These are phyloP conservation scores for Penicillium corylophilum DNA, from an alignment of 2,329 filamentous ascomycete species.

Conservation along the genomic window DNA sequence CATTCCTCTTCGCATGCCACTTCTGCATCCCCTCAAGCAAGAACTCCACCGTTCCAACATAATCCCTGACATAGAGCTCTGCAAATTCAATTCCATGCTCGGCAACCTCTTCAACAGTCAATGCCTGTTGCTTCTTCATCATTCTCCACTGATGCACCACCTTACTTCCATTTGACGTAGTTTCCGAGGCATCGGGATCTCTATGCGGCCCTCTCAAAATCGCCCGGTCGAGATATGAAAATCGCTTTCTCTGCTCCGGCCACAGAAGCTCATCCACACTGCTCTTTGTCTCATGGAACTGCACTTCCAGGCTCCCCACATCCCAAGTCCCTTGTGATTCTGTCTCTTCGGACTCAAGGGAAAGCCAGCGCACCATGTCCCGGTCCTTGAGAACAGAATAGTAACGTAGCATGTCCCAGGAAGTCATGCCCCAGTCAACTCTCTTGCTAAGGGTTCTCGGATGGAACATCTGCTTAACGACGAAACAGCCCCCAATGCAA, in stretches of 20 bases:
- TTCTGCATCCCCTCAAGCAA: neutral
- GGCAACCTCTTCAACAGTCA: neutral
- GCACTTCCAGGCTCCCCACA: neutral
- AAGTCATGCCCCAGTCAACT: neutral
- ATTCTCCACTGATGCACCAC: too few species aligned
- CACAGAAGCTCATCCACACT: neutral
- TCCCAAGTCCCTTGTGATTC: neutral
- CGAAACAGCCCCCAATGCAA: constrained; percentile 5
- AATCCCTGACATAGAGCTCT: neutral
- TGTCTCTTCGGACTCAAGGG: too few species aligned
- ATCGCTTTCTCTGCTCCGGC: neutral
- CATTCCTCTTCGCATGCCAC: neutral
- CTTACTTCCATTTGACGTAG: too few species aligned
- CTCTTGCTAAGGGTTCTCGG: too few species aligned
- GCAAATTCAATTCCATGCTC: neutral
- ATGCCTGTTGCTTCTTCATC: too few species aligned
- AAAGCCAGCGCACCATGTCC: constrained; percentile 1
- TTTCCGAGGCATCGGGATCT: too few species aligned
- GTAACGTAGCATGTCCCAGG: constrained; percentile 6
- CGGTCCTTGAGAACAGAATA: constrained; percentile 2
- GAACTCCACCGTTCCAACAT: neutral
- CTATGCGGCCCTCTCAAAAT: neutral
- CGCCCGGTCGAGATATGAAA: neutral
- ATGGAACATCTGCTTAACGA: neutral
- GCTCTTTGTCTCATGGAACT: neutral